Conservation (phyloP, 192 early-diverging fungal genomes). For the Backusella liffmaniae region DNA sequence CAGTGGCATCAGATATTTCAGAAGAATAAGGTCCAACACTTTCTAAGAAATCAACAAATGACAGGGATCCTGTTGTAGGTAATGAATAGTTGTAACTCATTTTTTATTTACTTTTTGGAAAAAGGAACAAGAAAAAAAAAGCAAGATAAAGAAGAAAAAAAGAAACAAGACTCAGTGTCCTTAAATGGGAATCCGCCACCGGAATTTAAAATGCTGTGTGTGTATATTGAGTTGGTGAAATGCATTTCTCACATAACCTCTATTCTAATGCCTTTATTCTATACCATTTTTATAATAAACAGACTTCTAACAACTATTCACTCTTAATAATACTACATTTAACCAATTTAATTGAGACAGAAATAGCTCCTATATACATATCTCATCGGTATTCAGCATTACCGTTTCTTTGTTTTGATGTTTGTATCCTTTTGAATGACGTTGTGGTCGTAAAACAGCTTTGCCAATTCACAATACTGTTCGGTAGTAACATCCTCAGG, state of each 20-base stretch:
- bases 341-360: no score
- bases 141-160: neutral
- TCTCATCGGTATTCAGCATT: no score
- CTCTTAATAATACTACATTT: no score
- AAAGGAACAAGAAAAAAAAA: neutral
- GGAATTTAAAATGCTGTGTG: neutral
- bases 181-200: no score
- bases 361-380: no score
- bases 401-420: neutral
- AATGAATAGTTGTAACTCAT: conserved; percentile 55
- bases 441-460: conserved; percentile 36
- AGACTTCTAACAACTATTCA: no score
- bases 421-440: conserved; percentile 7
- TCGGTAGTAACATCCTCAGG: conserved; percentile 64
- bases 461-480: conserved; percentile 58
- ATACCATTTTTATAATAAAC: no score
- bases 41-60: conserved; percentile 51
- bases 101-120: neutral
- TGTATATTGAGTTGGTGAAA: no score
- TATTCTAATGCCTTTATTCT: no score
- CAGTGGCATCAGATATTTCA: conserved; percentile 56
- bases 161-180: neutral
- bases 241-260: no score
- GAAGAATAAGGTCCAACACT: conserved; percentile 39
- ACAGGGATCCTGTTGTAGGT: conserved; percentile 56